Percentiles rank a stretch among this genome's conserved stretches.
Conservation (phyloP, 2,329 filamentous ascomycete species). For the Colletotrichum sansevieriae region DNA sequence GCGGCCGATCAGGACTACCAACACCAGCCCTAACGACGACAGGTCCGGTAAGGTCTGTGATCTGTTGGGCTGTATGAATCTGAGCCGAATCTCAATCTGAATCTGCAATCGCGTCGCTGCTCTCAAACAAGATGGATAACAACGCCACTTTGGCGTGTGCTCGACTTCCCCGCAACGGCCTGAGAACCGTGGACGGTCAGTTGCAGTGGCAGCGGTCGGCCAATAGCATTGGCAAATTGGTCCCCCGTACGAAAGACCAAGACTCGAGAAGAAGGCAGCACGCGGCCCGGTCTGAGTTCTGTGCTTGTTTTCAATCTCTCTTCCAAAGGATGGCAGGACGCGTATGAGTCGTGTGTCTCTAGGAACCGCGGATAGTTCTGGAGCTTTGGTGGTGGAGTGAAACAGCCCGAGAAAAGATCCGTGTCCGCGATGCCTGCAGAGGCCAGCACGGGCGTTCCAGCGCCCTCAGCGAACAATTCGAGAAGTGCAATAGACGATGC, state of each 20-base stretch:
- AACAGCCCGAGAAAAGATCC: slow-evolving; percentile 29
- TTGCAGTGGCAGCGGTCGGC: slow-evolving; percentile 23
- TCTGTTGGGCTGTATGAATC: slow-evolving; percentile 28
- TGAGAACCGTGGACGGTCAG: slow-evolving; percentile 21
- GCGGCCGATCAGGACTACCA: slow-evolving; percentile 4
- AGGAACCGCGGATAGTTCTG: neutral
- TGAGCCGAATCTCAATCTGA: neutral
- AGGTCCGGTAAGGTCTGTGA: slow-evolving; percentile 1
- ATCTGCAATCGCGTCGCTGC: slow-evolving; percentile 2
- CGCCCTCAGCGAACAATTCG: slow-evolving; percentile 26
- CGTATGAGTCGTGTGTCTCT: slow-evolving; percentile 17
- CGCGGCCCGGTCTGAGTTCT: neutral
- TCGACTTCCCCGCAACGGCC: slow-evolving; percentile 27
- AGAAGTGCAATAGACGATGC: slow-evolving; percentile 29
- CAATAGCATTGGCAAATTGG: slow-evolving; percentile 17
- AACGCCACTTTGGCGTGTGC: slow-evolving; percentile 15
- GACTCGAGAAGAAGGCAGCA: slow-evolving; percentile 16
- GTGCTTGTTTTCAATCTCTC: slow-evolving; percentile 10
- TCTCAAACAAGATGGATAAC: neutral
- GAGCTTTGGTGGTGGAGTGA: slow-evolving; percentile 11
- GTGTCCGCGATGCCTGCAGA: slow-evolving; percentile 17
- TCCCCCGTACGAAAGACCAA: slow-evolving; percentile 31
- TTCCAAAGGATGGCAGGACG: neutral
- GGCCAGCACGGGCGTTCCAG: slow-evolving; percentile 20
- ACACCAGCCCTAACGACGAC: neutral